A percentile compares a stretch with the other conserved stretches of the same genome.
These are phyloP conservation scores for Phyllosticta capitalensis DNA, from an alignment of 2,329 filamentous ascomycete species.

Conservation along the genomic window DNA sequence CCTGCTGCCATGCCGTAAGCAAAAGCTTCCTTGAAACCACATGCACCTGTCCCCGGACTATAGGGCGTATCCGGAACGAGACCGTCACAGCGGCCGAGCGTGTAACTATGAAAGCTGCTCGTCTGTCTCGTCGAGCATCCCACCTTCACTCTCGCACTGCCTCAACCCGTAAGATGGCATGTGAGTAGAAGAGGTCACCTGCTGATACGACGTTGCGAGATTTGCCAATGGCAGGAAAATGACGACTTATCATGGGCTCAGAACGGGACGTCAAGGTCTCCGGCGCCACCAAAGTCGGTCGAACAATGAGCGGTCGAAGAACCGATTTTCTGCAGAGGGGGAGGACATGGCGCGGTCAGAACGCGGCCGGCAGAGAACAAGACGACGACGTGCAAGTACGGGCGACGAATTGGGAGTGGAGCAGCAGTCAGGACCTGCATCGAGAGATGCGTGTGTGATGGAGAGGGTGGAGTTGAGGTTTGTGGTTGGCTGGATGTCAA, in stretches of 20 bases:
- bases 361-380: not conserved
- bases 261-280: not conserved
- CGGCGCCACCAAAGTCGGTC: not conserved
- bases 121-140: constrained; percentile 1
- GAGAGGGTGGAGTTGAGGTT: not conserved
- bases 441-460: not conserved
- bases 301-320: not conserved
- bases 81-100: not conserved
- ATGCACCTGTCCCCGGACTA: not conserved
- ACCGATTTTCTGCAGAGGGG: not conserved
- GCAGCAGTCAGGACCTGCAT: not conserved
- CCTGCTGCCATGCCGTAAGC: not conserved
- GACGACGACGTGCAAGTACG: not conserved
- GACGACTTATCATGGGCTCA: not conserved
- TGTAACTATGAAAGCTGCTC: not conserved
- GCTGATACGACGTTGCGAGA: not conserved
- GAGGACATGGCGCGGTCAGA: not conserved
- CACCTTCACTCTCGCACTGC: not conserved
- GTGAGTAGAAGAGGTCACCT: not conserved
- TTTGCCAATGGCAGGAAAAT: not conserved
- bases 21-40: not conserved
- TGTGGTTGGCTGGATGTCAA: not conserved
- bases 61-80: not conserved
- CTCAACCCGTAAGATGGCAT: constrained; percentile 1
- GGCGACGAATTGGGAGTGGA: not conserved